These are phyloP conservation scores for Arachnopeziza araneosa DNA, from an alignment of 2,329 filamentous ascomycete genomes.

Conservation along the genomic window DNA sequence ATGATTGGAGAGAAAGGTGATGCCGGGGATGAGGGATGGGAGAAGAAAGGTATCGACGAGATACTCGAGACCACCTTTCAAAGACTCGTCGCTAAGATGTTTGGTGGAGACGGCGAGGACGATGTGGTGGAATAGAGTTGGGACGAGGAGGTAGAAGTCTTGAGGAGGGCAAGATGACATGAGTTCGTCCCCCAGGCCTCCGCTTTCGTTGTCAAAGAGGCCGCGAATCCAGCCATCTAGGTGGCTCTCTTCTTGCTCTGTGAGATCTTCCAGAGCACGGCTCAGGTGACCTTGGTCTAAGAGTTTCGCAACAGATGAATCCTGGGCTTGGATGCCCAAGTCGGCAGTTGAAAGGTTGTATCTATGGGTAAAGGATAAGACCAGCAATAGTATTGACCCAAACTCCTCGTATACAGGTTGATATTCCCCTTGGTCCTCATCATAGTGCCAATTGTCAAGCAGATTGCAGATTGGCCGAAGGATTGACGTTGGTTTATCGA, in stretches of 20 bases:
- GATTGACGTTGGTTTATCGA: conserved; percentile 64
- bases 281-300: conserved; percentile 54
- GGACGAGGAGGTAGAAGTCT: conserved; percentile 74
- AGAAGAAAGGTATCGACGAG: conserved; percentile 74
- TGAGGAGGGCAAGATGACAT: conserved; percentile 79
- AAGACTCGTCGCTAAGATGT: conserved; percentile 59
- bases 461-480: conserved; percentile 69
- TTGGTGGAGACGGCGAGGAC: conserved; percentile 63
- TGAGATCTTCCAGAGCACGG: conserved; percentile 53
- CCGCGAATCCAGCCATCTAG: conserved; percentile 71
- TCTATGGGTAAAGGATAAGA: conserved; percentile 69
- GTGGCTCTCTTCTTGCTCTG: conserved; percentile 57
- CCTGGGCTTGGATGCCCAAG: conserved; percentile 51
- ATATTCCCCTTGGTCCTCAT: conserved; percentile 78
- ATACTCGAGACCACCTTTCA: conserved; percentile 74
- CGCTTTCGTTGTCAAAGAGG: conserved; percentile 68
- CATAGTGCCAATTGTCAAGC: conserved; percentile 74
- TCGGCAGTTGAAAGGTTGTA: conserved; percentile 63
- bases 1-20: conserved; percentile 65
- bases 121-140: conserved; percentile 71
- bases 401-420: conserved; percentile 86
- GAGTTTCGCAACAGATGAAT: conserved; percentile 65
- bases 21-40: conserved; percentile 69
- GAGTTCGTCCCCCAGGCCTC: conserved; percentile 70
- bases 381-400: conserved; percentile 66